Evolutionary conservation across 2,329 filamentous ascomycete species (phyloP), one percentile per base, ranked within the genome.

Genomic region (Chrysosporium queenslandicum): DNA sequence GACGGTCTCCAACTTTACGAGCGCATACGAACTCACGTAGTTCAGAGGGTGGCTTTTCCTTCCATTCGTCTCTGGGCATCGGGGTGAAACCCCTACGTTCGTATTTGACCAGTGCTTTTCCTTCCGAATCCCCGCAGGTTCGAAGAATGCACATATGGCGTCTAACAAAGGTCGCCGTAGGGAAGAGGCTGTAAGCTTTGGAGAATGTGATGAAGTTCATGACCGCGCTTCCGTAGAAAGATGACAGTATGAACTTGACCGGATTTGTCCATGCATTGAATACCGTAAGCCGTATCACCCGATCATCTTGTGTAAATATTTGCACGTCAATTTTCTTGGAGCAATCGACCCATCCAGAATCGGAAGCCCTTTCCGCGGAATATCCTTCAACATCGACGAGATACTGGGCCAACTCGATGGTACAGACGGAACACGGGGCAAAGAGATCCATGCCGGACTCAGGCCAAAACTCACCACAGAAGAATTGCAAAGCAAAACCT

Each of bases 121-220:
- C 34, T 11, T 40, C 21, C 3, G 30, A 48, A 4, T 27, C 20
- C 11, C 11, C n/a, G 23, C 36, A 21, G 1, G n/a, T 16, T 39
- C 16, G 14, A 23, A 49, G 18, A 2, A 49, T 20, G 20, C 34
- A 49, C 46, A 40, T 49, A 18, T 39, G 32, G 14, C 34, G 46
- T 29, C 29, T 25, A 8, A 49, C 16, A 27, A 48, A 48, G 5
- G 32, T 49, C 20, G 21, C 23, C 14, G 12, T 18, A 18, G 46
- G 46, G 34, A 39, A 49, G 12, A 40, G 14, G 14, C 20, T 30
- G 14, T 49, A 49, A 20, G 46, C 46, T 30, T 40, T 49, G 30
- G 46, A 49, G n/a, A 30, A 39, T 23, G 46, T 49, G 21, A 49
- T 49, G 21, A 49, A 49, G 21, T 49, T 49, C 36, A 49, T 25